These are phyloP conservation scores for Phytophthora syringae DNA, from an alignment of 352 stramenopile genomes.

Conservation along the genomic window DNA sequence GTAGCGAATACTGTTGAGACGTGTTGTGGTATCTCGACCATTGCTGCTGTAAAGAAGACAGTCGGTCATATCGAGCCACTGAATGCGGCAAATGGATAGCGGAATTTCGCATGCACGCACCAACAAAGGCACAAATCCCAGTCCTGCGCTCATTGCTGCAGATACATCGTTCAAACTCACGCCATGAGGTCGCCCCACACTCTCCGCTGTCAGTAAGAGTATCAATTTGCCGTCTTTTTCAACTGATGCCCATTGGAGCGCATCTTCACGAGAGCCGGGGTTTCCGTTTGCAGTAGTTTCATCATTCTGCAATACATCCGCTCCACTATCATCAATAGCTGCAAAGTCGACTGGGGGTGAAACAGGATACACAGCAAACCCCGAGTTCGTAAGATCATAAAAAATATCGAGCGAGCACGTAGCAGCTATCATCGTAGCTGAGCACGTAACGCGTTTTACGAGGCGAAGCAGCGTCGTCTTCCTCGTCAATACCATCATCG, in stretches of 20 bases:
- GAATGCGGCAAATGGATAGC: constrained; percentile 82
- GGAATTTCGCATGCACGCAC: constrained; percentile 79
- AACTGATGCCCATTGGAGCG: constrained; percentile 58
- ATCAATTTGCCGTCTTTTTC: constrained; percentile 76
- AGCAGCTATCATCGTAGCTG: constrained; percentile 75
- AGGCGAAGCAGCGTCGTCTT: constrained; percentile 1
- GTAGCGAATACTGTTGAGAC: constrained; percentile 68
- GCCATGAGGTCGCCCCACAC: constrained; percentile 65
- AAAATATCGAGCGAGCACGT: constrained; percentile 59
- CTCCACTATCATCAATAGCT: not conserved
- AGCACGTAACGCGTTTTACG: constrained; percentile 59
- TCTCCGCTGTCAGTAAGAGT: constrained; percentile 72
- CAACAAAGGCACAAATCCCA: constrained; percentile 79
- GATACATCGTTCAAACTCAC: constrained; percentile 81
- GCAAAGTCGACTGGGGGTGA: constrained; percentile 6
- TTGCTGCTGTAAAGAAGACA: constrained; percentile 55
- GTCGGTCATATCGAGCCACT: constrained; percentile 83
- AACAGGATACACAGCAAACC: constrained; percentile 54
- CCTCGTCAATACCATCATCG: not conserved
- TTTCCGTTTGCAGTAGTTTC: not conserved
- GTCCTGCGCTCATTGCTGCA: constrained; percentile 64
- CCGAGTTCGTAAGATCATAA: constrained; percentile 50
- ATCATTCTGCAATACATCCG: not conserved
- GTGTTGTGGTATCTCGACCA: not conserved
- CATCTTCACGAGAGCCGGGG: constrained; percentile 48